Base-by-base conservation (phyloP, 257 asterid genomes). In the Fraxinus cuspidata region DNA sequence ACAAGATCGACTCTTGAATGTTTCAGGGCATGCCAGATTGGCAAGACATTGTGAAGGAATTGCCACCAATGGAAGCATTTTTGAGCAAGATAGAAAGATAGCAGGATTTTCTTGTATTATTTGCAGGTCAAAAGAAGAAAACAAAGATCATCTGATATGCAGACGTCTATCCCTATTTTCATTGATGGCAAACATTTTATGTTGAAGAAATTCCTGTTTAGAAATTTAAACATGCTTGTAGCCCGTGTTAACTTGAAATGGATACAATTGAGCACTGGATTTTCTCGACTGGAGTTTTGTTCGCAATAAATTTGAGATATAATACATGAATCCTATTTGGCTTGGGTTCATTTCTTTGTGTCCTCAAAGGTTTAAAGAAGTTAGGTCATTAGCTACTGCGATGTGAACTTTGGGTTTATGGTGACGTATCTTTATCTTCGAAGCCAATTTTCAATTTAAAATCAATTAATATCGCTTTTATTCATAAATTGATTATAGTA, bases 21-120 rank as follows among this genome's bases (percentile, higher is more conserved):
- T 71, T 84, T 56, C 93, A 95, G 99, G 98, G 97, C 7, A 92
- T 95, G 97, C 99, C 99, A 4, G 99, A 93, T 70, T 95, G 99
- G 99, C 83, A 87, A 81, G 97, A 93, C 78, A 89, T 92, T 31
- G 88, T 81, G 75, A 90, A 92, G 88, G 99, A 95, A 74, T 77
- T 95, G 81, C 99, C 99, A 31, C 88, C 91, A 78, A 83, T 90
- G 91, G 99, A 95, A 82, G 97, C 92, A 76, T 78, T 95, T 76
- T 82, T 93, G 80, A 95, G 98, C 97, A 93, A 90, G 89, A 86
- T 95, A 7, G 99, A 95, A 90, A 86, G 96, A 83, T 95, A 81
- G 82, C 78, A 19, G 38, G 78, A 82, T 72, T 74, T 71, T 16
- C 70, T 49, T 40, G 9, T 74, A 68, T 42, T 68, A 23, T 7